Percentiles rank a stretch among this genome's conserved stretches.
phyloP scores from a whole-genome alignment of 176 grass and related monocot species.

The Ampelocalamus luodianensis region DNA sequence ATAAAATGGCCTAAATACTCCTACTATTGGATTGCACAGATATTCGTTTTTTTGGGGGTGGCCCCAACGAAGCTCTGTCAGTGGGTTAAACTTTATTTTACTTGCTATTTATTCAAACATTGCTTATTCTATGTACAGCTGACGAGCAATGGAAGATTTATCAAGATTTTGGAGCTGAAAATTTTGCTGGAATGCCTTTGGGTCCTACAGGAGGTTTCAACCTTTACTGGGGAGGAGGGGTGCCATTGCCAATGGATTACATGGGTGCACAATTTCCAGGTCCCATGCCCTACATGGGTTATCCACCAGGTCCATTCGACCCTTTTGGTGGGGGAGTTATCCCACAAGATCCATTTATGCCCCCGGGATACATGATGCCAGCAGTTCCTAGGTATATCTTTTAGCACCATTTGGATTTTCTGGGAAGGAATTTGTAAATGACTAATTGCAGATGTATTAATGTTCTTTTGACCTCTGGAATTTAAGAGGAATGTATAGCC shows the following conservation, averaged over 20 bases:
- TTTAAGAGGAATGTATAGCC: constrained; percentile 11
- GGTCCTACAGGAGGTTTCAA: constrained; percentile 73
- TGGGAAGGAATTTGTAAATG: constrained; percentile 26
- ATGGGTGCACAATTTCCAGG: constrained; percentile 72
- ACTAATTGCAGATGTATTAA: neutral
- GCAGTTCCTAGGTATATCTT: constrained; percentile 73
- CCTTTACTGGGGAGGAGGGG: constrained; percentile 72
- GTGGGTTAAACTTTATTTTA: constrained; percentile 15
- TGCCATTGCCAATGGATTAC: constrained; percentile 86
- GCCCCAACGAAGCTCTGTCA: too few species aligned
- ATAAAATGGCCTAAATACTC: too few species aligned
- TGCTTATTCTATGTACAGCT: constrained; percentile 46
- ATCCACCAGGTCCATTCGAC: constrained; percentile 76
- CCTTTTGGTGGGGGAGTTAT: constrained; percentile 68
- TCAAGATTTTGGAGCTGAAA: constrained; percentile 77
- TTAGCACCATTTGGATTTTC: constrained; percentile 29
- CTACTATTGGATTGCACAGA: too few species aligned
- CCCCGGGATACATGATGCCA: constrained; percentile 86
- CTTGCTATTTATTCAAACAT: neutral
- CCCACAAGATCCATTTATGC: constrained; percentile 89
- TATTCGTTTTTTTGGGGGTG: too few species aligned
- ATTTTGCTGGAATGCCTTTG: constrained; percentile 84
- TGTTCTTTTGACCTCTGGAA: constrained; percentile 34
- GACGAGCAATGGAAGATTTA: constrained; percentile 83
- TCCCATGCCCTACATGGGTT: constrained; percentile 84